These are phyloP conservation scores for Homolaphlyctis polyrhiza DNA, from an alignment of 371 early-diverging fungal species.

Conservation along the genomic window DNA sequence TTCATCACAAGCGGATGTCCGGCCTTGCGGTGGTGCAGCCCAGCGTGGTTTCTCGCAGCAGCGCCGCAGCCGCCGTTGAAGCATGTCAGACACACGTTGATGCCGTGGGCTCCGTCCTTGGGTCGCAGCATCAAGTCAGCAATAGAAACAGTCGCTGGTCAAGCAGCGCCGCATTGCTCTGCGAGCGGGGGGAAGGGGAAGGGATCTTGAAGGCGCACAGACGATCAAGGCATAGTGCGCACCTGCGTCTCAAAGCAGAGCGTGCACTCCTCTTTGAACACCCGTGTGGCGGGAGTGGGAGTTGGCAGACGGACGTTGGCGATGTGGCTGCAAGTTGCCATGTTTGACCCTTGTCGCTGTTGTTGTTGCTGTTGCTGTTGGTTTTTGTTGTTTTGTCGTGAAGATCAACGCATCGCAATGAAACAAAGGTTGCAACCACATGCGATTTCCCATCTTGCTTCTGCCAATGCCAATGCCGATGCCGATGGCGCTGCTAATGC, in stretches of 20 bases:
- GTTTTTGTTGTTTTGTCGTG: no score
- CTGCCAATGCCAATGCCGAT: no score
- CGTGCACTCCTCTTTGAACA: slow-evolving; percentile 95
- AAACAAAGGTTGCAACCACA: no score
- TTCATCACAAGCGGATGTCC: slow-evolving; percentile 80
- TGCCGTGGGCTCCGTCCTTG: slow-evolving; percentile 16
- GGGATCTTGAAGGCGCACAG: background rate
- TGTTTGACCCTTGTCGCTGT: no score
- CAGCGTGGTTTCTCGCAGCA: slow-evolving; percentile 62
- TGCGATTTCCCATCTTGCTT: no score
- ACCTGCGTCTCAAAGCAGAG: slow-evolving; percentile 88
- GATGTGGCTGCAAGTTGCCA: slow-evolving; percentile 21
- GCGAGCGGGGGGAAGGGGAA: background rate
- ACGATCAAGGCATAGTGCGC: slow-evolving; percentile 2
- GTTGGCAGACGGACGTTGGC: slow-evolving; percentile 5
- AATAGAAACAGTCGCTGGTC: no score
- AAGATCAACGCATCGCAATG: no score
- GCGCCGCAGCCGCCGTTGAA: slow-evolving; percentile 85
- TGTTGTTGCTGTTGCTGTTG: no score
- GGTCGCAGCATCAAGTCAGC: no score
- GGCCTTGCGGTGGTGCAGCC: slow-evolving; percentile 62
- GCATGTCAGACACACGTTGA: slow-evolving; percentile 91
- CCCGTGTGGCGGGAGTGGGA: slow-evolving; percentile 19
- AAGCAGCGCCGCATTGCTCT: no score
- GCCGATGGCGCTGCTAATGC: no score